phyloP scores from a whole-genome alignment of 2,329 filamentous ascomycete species.

The Monosporascus ibericus region DNA sequence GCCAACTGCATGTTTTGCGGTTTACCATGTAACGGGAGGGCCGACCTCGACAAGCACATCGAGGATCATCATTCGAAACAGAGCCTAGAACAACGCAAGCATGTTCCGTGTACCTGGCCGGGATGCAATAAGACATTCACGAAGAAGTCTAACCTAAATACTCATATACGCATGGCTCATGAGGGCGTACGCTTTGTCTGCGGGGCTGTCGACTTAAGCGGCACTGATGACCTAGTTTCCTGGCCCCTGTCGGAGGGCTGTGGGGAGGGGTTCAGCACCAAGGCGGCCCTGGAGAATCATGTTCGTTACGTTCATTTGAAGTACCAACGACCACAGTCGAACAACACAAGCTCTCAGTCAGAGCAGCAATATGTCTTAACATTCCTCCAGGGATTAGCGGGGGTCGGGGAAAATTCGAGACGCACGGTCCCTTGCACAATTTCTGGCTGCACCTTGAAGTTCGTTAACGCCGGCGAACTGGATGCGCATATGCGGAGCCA shows the following conservation, averaged over 20 bases:
- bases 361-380: constrained; percentile 16
- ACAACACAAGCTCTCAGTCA: constrained; percentile 15
- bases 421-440: constrained; percentile 38
- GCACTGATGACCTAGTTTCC: constrained; percentile 48
- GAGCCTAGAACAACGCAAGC: constrained; percentile 57
- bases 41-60: constrained; percentile 68
- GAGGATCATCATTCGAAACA: constrained; percentile 68
- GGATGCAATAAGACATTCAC: constrained; percentile 75
- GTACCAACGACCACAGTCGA: constrained; percentile 34
- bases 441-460: constrained; percentile 37
- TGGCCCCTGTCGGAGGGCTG: constrained; percentile 69
- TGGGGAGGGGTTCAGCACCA: constrained; percentile 68
- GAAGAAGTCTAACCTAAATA: constrained; percentile 73
- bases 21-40: constrained; percentile 57
- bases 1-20: constrained; percentile 71
- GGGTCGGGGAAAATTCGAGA: constrained; percentile 33
- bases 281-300: constrained; percentile 76
- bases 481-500: constrained; percentile 35
- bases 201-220: constrained; percentile 57
- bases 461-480: constrained; percentile 45
- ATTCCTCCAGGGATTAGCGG: constrained; percentile 38
- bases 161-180: constrained; percentile 73
- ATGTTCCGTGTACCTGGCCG: constrained; percentile 57
- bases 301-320: constrained; percentile 75
- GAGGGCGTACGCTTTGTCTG: constrained; percentile 75